Percentiles rank a stretch among this genome's conserved stretches.
Evolutionary conservation across 129 eudicot genomes (phyloP).

Genomic region (Calendula officinalis): DNA sequence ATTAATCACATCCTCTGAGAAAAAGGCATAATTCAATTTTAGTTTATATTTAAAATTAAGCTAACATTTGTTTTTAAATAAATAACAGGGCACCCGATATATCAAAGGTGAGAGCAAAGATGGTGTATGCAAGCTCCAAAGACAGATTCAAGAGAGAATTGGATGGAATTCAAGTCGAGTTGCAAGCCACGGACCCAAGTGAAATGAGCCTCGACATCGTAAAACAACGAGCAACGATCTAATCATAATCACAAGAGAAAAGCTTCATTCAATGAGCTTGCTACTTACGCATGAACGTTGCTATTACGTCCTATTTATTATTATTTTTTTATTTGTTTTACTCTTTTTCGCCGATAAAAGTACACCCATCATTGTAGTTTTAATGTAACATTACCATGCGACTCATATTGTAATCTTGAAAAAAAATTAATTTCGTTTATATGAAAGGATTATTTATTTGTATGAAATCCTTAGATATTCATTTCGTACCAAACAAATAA

Average conservation of each 20-base stretch:
- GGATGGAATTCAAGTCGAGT: constrained; percentile 88
- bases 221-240: constrained; percentile 79
- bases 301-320: constrained; percentile 7
- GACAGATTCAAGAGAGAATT: constrained; percentile 93
- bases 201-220: constrained; percentile 95
- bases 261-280: constrained; percentile 20
- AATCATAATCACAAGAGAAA: constrained; percentile 14
- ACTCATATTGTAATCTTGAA: constrained; percentile 32
- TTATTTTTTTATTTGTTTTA: background rate
- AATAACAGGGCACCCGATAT: constrained; percentile 71
- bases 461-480: background rate
- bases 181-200: constrained; percentile 92
- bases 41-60: background rate
- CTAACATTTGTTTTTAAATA: background rate
- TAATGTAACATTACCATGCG: constrained; percentile 38
- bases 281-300: constrained; percentile 21
- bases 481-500: constrained; percentile 1
- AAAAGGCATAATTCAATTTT: background rate
- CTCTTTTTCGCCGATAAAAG: constrained; percentile 24
- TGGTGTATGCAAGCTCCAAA: constrained; percentile 96
- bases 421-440: constrained; percentile 23
- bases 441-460: constrained; percentile 17
- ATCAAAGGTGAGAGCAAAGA: constrained; percentile 84
- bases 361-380: constrained; percentile 29
- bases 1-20: background rate